A percentile compares a stretch with the other conserved stretches of the same genome.
These are phyloP conservation scores for Trypanosoma melophagium DNA, from an alignment of 208 protist genomes.

Conservation along the genomic window DNA sequence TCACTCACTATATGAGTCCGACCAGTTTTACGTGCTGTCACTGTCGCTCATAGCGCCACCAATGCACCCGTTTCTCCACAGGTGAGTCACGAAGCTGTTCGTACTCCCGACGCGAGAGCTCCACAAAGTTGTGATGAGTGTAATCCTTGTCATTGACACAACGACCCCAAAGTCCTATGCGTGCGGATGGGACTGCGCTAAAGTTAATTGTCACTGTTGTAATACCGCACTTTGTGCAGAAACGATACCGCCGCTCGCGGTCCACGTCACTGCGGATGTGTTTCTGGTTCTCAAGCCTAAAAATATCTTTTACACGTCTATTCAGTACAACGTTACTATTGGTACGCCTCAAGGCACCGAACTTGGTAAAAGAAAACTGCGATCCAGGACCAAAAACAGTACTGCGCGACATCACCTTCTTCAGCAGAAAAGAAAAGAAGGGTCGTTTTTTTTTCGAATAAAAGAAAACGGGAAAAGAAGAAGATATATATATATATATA, in stretches of 20 bases:
- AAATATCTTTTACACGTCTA: slow-evolving; percentile 79
- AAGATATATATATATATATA: no score
- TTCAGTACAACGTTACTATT: slow-evolving; percentile 26
- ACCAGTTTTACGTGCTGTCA: not conserved
- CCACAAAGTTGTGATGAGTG: slow-evolving; percentile 79
- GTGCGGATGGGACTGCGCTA: slow-evolving; percentile 74
- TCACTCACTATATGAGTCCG: not conserved
- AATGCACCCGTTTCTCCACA: slow-evolving; percentile 68
- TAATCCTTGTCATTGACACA: slow-evolving; percentile 83
- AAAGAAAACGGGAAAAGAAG: not conserved
- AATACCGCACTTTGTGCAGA: slow-evolving; percentile 83
- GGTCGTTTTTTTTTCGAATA: not conserved
- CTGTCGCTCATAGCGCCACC: slow-evolving; percentile 74
- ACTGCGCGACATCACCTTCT: slow-evolving; percentile 64
- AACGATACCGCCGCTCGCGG: slow-evolving; percentile 74
- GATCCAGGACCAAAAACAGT: slow-evolving; percentile 81
- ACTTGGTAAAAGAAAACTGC: slow-evolving; percentile 85
- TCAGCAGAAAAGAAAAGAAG: not conserved
- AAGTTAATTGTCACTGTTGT: slow-evolving; percentile 88
- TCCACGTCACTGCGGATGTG: slow-evolving; percentile 69
- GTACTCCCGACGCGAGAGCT: slow-evolving; percentile 77
- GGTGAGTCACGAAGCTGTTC: slow-evolving; percentile 69
- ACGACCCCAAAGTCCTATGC: slow-evolving; percentile 82
- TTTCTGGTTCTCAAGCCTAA: slow-evolving; percentile 81
- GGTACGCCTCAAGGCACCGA: slow-evolving; percentile 59